phyloP scores from a whole-genome alignment of 208 protist genomes.

The Herpetomonas tarakana region DNA sequence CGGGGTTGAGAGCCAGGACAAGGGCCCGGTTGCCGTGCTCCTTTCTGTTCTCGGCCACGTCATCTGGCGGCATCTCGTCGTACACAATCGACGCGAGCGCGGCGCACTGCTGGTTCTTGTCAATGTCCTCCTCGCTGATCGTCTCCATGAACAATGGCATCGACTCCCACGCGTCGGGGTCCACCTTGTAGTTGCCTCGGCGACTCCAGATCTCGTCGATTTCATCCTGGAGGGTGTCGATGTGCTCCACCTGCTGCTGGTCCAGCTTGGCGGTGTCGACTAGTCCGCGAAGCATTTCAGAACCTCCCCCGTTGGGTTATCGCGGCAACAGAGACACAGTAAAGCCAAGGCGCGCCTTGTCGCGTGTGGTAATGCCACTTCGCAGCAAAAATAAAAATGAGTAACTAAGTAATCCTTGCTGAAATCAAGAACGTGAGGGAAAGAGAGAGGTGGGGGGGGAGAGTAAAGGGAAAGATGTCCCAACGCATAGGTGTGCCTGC shows the following conservation, averaged over 20 bases:
- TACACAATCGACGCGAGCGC: conserved; percentile 83
- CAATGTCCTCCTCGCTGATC: conserved; percentile 80
- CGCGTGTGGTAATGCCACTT: no score
- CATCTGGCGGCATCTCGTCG: conserved; percentile 79
- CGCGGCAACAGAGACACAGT: no score
- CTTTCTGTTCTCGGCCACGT: conserved; percentile 84
- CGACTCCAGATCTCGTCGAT: conserved; percentile 89
- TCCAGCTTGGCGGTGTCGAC: conserved; percentile 3
- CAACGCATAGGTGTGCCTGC: no score
- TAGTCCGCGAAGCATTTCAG: conserved; percentile 48
- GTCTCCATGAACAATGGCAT: conserved; percentile 92
- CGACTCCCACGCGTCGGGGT: conserved; percentile 78
- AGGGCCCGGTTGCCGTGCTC: conserved; percentile 80
- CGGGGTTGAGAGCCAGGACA: conserved; percentile 70
- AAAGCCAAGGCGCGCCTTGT: no score
- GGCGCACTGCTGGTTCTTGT: conserved; percentile 68
- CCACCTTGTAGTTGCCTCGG: conserved; percentile 79
- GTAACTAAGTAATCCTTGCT: no score
- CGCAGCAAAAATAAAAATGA: no score
- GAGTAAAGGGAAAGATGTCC: no score
- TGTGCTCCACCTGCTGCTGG: conserved; percentile 50
- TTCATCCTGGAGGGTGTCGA: conserved; percentile 69
- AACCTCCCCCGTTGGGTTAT: no score
- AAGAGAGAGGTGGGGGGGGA: no score
- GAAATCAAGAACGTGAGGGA: no score